Base-by-base conservation (phyloP, 73 alveolate species). In the Paramecium bursaria region DNA sequence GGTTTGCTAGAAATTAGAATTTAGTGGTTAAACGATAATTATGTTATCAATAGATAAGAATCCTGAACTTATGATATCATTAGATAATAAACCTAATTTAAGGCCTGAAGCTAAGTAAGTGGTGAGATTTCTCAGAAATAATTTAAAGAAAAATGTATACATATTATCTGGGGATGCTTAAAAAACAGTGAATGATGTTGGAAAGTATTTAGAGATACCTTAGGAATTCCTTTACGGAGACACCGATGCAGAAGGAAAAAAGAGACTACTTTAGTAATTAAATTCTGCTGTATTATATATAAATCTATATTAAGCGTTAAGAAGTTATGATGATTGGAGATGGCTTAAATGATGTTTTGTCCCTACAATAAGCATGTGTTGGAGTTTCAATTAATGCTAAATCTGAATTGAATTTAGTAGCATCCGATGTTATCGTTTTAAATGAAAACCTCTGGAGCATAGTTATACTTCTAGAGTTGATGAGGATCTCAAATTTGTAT, bases 241-340 rank as follows among this genome's bases (percentile, higher is more conserved):
- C 33, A 53, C 50, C 6, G 89, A 79, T 54, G 89, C 89, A 30
- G 35, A 79, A 26, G 76, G 89, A 23, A 79, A 79, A 23, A 22
- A 54, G 7, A 13, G 1, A 22, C 46, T 79, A 3, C 14, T 79
- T 33, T 17, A 54, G 31, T 44, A 54, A 11, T 27, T 79, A 1
- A 79, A n/a, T n/a, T n/a, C n/a, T n/a, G n/a, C n/a, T n/a, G n/a
- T n/a, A n/a, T n/a, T n/a, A n/a, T n/a, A n/a, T n/a, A n/a, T n/a
- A n/a, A n/a, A n/a, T n/a, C n/a, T n/a, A n/a, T n/a, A 50, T 53
- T 2, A 54, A 46, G 26, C 30, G 54, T 5, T 53, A 79, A 4
- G 89, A 79, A 22, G 89, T 55, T 23, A 79, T 79, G 85, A 79
- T 79, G 89, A 79, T 79, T 39, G 89, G 89, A 10, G 89, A 79